Evolutionary conservation across 1,139 yeast species (phyloP), one percentile per base, ranked within the genome.

Genomic region (Candida mesenterica): DNA sequence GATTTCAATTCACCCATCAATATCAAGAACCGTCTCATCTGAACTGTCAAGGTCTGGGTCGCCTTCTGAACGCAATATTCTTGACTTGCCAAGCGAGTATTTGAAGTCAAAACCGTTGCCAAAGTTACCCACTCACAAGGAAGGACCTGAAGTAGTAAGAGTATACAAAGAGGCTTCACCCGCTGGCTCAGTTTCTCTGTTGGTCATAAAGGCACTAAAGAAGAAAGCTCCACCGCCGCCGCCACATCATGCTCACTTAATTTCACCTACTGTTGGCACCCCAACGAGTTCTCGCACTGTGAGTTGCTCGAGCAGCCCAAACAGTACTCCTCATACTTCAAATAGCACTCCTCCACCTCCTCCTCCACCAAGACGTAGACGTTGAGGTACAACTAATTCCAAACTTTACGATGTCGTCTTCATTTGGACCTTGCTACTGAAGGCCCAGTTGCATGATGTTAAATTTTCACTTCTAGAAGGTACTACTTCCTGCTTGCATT

Each of bases 151-250:
- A 16, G 30, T 17, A 6, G 12, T 7, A n/a, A 24, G 26, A 5
- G 6, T 7, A n/a, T 6, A 17, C 13, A 28, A 28, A 13, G 14
- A 28, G 14, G 12, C 5, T 20, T 40, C 50, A 9, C 38, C 45
- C 5, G 42, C 55, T 4, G 45, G 44, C 17, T 53, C 60, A 3
- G 32, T 39, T 3, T 45, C 58, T 4, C 57, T 53, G 45, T 49
- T 62, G 32, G 48, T 44, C 8, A 48, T 50, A 24, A 65, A 64
- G 38, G 68, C 69, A 5, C 42, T 51, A 36, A 59, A 46, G 31
- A 66, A 65, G 40, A 57, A 52, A 36, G 65, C 74, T 1, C 74
- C 74, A 1, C 71, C 73, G 1, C 74, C 75, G 2, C 73, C 73
- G 5, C 61, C 65, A 2, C 60, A 30, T 22, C 25, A 19, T 15